Conservation (phyloP, 75 land plant genomes). For the Picea glauca region DNA sequence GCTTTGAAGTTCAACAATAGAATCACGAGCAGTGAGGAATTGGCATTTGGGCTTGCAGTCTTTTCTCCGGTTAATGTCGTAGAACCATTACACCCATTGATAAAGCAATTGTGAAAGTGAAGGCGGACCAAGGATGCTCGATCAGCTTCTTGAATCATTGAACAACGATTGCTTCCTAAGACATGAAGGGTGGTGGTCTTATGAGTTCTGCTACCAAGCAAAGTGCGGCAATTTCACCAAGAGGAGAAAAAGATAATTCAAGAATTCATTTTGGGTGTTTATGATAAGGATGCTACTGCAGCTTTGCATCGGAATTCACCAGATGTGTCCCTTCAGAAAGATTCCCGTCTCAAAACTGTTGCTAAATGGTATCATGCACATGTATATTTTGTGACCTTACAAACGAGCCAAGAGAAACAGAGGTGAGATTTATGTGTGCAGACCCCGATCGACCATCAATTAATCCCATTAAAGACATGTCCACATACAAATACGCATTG, state of each 20-base stretch:
- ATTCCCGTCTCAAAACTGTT: slow-evolving; percentile 93
- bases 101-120: too few species aligned
- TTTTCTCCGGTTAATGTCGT: too few species aligned
- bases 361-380: slow-evolving; percentile 96
- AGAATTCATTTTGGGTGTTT: slow-evolving; percentile 85
- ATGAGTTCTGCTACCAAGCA: too few species aligned
- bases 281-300: slow-evolving; percentile 81
- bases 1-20: too few species aligned
- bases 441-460: slow-evolving; percentile 68
- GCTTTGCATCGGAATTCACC: slow-evolving; percentile 57
- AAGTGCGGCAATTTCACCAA: too few species aligned
- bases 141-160: too few species aligned
- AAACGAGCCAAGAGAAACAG: slow-evolving; percentile 82
- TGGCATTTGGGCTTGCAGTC: too few species aligned
- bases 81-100: too few species aligned
- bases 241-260: slow-evolving; percentile 46
- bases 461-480: slow-evolving; percentile 83
- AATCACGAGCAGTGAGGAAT: too few species aligned
- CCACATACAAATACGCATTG: slow-evolving; percentile 92
- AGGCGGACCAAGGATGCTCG: too few species aligned
- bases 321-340: slow-evolving; percentile 71
- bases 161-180: too few species aligned
- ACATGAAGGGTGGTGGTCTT: too few species aligned
- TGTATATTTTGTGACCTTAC: slow-evolving; percentile 84
- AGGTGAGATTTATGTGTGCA: slow-evolving; percentile 93